A percentile compares a stretch with the other conserved stretches of the same genome.
phyloP scores from a whole-genome alignment of 2,329 filamentous ascomycete genomes.

The Claviceps digitariae region DNA sequence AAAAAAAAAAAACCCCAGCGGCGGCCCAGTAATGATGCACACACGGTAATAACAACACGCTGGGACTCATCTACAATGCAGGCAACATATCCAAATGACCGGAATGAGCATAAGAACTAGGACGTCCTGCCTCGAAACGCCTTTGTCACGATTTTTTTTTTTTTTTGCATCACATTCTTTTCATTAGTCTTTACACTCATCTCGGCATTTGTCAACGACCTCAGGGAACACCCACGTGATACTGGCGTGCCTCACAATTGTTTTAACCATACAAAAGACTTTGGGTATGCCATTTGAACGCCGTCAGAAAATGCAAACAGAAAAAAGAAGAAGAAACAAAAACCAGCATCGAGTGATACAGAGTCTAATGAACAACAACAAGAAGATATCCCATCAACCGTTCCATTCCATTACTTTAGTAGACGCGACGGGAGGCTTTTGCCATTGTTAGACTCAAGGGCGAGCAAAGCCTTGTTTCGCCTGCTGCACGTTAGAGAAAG shows the following conservation, averaged over 20 bases:
- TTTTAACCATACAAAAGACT: constrained; percentile 9
- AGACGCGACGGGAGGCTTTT: constrained; percentile 1
- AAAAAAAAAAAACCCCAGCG: no score
- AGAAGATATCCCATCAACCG: neutral
- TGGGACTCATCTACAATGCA: no score
- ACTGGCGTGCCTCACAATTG: constrained; percentile 2
- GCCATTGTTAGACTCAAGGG: constrained; percentile 9
- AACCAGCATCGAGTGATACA: constrained; percentile 2
- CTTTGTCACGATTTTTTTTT: neutral
- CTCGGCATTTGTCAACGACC: neutral
- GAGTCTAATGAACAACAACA: neutral
- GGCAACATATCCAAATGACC: no score
- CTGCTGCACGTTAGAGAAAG: constrained; percentile 6
- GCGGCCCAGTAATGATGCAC: no score
- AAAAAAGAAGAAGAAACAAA: constrained; percentile 6
- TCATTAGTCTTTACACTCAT: constrained; percentile 1
- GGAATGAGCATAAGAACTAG: no score
- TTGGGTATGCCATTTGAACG: constrained; percentile 21
- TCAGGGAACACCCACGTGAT: neutral
- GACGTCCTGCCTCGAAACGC: neutral
- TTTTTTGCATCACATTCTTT: constrained; percentile 2
- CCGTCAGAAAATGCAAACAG: constrained; percentile 19
- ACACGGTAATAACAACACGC: no score
- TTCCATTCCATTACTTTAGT: neutral
- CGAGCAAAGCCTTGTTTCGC: constrained; percentile 19